Percentiles rank a stretch among this genome's conserved stretches.
Conservation (phyloP, 345 rosid genomes). For the Rhizophora mangle region DNA sequence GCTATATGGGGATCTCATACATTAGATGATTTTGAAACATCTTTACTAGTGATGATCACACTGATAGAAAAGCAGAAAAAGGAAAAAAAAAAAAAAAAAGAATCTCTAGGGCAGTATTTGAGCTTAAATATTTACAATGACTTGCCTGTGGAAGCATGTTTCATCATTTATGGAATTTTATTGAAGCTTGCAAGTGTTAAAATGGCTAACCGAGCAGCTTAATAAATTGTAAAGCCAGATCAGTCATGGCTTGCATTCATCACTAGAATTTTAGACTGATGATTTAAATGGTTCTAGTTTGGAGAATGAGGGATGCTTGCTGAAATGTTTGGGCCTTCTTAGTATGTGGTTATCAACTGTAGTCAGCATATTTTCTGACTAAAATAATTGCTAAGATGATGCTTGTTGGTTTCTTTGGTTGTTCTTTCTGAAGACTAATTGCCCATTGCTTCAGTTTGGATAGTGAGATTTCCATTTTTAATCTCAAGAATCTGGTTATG, state of each 20-base stretch:
- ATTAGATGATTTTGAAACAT: no score
- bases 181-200: background rate
- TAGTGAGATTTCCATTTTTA: background rate
- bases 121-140: no score
- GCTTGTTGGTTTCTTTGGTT: background rate
- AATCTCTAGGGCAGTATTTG: no score
- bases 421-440: background rate
- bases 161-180: no score
- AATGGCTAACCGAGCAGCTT: background rate
- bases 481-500: background rate
- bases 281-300: background rate
- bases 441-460: background rate
- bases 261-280: background rate
- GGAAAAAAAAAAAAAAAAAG: no score
- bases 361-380: no score
- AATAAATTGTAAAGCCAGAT: slow-evolving; percentile 1
- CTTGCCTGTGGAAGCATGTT: no score
- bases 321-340: background rate
- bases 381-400: background rate
- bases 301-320: background rate
- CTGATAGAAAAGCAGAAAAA: no score
- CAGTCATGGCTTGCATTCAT: background rate
- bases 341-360: no score
- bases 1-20: no score
- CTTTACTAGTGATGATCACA: no score